Evolutionary conservation across 108 stramenopile species (phyloP).

Genomic region (Nitzschia sp.): DNA sequence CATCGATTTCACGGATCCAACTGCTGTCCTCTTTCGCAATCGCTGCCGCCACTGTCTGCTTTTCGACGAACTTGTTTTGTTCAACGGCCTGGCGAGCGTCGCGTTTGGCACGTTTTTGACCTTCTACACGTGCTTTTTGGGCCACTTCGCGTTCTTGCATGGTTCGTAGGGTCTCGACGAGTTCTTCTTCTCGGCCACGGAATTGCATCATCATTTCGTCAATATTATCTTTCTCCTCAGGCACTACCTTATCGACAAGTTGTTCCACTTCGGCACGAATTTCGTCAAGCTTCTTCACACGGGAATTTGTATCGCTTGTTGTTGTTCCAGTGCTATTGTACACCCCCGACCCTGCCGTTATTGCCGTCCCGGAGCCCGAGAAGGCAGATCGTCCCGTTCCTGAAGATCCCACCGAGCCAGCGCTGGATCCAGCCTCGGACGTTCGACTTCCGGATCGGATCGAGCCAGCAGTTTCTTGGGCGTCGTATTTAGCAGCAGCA

Average conservation of each 20-base stretch:
- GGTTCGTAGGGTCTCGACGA: constrained; percentile 79
- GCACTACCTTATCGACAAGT: constrained; percentile 77
- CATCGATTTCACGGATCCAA: constrained; percentile 30
- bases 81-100: constrained; percentile 54
- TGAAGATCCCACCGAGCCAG: constrained; percentile 24
- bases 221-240: constrained; percentile 87
- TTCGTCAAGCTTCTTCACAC: constrained; percentile 15
- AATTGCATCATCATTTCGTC: constrained; percentile 91
- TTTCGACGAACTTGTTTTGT: constrained; percentile 17
- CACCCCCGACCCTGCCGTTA: constrained; percentile 25
- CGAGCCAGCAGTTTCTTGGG: constrained; percentile 48
- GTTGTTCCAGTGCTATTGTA: constrained; percentile 41
- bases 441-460: neutral
- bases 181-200: constrained; percentile 88
- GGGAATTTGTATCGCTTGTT: constrained; percentile 32
- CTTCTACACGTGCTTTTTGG: constrained; percentile 66
- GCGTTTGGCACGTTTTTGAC: constrained; percentile 76
- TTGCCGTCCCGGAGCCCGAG: constrained; percentile 22
- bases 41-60: neutral
- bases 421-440: constrained; percentile 26
- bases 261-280: constrained; percentile 74
- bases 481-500: constrained; percentile 82
- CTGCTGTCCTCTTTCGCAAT: constrained; percentile 12
- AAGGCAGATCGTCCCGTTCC: constrained; percentile 18
- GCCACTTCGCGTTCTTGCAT: constrained; percentile 88